A percentile compares a stretch with the other conserved stretches of the same genome.
Evolutionary conservation across 139 green algal genomes (phyloP).

Genomic region (Volvox reticuliferus): DNA sequence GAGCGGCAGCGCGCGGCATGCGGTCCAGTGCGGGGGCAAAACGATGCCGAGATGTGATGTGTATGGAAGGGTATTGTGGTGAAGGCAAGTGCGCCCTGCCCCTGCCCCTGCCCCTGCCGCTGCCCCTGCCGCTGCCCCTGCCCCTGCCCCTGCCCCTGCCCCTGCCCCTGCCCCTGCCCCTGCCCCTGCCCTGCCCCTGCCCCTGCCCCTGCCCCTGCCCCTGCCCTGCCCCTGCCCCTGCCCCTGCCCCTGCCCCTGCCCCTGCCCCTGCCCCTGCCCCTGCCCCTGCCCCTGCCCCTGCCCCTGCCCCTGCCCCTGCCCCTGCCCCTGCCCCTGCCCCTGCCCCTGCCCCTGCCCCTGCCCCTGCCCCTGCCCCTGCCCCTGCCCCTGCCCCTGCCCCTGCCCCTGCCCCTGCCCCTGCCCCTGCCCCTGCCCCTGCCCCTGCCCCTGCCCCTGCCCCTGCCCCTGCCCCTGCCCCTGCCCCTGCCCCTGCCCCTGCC

Average conservation of each 20-base stretch:
- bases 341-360: background rate
- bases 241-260: background rate
- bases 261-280: too few relatives aligned
- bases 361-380: background rate
- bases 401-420: background rate
- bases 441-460: too few relatives aligned
- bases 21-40: background rate
- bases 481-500: too few relatives aligned
- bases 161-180: background rate
- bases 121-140: background rate
- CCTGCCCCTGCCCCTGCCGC: background rate
- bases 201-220: background rate
- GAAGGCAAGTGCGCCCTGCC: too few relatives aligned
- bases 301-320: too few relatives aligned
- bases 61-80: too few relatives aligned
- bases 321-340: background rate
- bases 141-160: background rate
- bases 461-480: background rate
- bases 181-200: background rate
- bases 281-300: background rate
- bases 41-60: too few relatives aligned
- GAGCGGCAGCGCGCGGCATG: background rate
- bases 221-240: background rate
- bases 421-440: background rate
- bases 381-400: background rate